Percentiles rank a stretch among this genome's conserved stretches.
Conservation (phyloP, 139 green algal species). For the Trebouxia sp. region DNA sequence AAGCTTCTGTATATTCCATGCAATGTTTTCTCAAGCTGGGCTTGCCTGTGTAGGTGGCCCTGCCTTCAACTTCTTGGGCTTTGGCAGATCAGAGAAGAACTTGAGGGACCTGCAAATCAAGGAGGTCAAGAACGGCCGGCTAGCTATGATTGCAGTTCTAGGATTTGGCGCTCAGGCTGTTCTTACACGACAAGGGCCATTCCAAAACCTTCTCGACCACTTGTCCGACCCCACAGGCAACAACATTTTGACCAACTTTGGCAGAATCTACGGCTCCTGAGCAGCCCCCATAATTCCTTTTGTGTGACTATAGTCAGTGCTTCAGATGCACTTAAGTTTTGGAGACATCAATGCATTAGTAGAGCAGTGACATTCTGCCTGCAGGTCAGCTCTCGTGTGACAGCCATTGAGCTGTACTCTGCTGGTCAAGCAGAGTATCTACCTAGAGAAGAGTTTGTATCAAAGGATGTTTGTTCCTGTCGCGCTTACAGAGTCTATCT, state of each 20-base stretch:
- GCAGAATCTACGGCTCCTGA: slow-evolving; percentile 5
- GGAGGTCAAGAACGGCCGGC: slow-evolving; percentile 96
- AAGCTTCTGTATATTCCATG: too few relatives aligned
- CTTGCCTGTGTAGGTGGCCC: slow-evolving; percentile 69
- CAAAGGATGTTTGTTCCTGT: too few relatives aligned
- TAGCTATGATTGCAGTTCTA: slow-evolving; percentile 86
- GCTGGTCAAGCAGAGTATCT: too few relatives aligned
- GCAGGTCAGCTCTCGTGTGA: too few relatives aligned
- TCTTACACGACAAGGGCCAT: slow-evolving; percentile 86
- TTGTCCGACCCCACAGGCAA: slow-evolving; percentile 79
- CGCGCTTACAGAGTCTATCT: too few relatives aligned
- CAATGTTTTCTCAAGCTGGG: neutral
- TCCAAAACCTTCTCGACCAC: slow-evolving; percentile 90
- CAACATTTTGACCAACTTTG: slow-evolving; percentile 96
- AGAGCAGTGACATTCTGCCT: too few relatives aligned
- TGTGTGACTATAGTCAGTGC: neutral
- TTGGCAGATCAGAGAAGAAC: slow-evolving; percentile 73
- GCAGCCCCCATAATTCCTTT: neutral
- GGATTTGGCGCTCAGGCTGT: slow-evolving; percentile 77
- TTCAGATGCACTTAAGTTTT: neutral
- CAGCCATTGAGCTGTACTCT: too few relatives aligned
- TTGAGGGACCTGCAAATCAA: slow-evolving; percentile 90
- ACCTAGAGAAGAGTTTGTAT: too few relatives aligned
- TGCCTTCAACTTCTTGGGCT: slow-evolving; percentile 95
- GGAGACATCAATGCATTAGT: too few relatives aligned